phyloP scores from a whole-genome alignment of 1,284 basidiomycete genomes.

The Cutaneotrichosporon spelunceum region DNA sequence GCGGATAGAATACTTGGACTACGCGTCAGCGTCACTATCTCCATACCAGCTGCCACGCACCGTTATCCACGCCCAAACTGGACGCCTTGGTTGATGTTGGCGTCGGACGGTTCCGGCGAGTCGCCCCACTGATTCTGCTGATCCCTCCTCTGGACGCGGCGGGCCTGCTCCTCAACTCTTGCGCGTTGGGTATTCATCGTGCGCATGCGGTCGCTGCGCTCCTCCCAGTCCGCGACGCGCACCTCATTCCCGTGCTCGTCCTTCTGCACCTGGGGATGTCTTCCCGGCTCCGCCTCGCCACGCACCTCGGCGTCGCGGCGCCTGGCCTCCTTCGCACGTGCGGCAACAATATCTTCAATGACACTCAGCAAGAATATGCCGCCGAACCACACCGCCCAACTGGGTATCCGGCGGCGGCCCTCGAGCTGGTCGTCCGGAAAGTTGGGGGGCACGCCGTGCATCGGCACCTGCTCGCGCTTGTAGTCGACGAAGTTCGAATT shows the following conservation, averaged over 20 bases:
- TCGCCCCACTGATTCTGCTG: neutral
- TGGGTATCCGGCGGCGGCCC: neutral
- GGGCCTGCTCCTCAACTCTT: neutral
- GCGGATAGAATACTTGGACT: neutral
- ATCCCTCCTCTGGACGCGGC: neutral
- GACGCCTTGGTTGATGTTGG: neutral
- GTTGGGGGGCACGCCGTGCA: slow-evolving; percentile 1
- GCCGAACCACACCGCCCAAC: neutral
- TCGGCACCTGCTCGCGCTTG: neutral
- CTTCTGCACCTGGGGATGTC: neutral
- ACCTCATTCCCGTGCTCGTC: neutral
- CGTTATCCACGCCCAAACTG: neutral
- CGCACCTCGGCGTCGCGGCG: neutral
- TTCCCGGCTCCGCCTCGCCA: neutral
- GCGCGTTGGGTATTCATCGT: neutral
- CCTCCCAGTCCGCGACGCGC: neutral
- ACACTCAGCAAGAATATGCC: neutral
- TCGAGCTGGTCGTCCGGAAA: slow-evolving; percentile 5
- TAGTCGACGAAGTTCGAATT: neutral
- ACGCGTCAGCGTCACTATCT: neutral
- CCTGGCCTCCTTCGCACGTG: neutral
- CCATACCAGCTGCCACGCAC: neutral
- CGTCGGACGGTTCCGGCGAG: neutral
- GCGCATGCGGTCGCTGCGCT: neutral
- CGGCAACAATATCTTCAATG: neutral